Evolutionary conservation across 768 basidiomycete species (phyloP), one percentile per base, ranked within the genome.

Genomic region (Podaxis sp.): DNA sequence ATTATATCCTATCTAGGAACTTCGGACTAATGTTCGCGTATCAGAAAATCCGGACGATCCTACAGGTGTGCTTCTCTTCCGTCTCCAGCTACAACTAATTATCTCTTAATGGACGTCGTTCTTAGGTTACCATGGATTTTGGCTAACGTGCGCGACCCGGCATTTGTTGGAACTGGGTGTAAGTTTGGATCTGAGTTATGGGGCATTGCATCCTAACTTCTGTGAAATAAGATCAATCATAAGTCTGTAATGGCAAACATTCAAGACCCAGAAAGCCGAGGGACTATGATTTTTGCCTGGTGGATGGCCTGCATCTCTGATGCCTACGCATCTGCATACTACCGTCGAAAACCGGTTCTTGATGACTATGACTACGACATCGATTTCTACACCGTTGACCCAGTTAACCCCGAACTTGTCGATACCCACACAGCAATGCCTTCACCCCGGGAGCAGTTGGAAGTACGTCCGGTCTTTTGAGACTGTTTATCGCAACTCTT

Each of bases 291-390:
- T 57, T 95, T 93, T 70, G 89, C 93, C 1, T 95, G 94, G 90
- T 96, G 95, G 93, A 90, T 95, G 85, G 88, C 93, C 7, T 92
- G 89, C 73, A 79, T 95, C 52, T 82, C 85, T 38, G 95, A 97
- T 69, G 92, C 93, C 6, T 93, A 90, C 75, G 85, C 86, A 28
- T 84, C 92, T 33, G 87, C 87, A 36, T 95, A 93, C 74, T 93
- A 94, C 76, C 85, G 93, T 64, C 82, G 89, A 65, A 93, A 94
- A 75, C 93, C 93, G 6, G 81, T 89, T 68, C 78, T 95, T 78
- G 91, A 93, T 71, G 93, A 94, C 67, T 88, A 92, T 64, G 92
- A 95, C 75, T 94, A 93, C 71, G 90, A 95, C 71, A 89, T 95
- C 66, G 92, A 93, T 73, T 93, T 93, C 68, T 93, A 92, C 72